Evolutionary conservation across 2,329 filamentous ascomycete species (phyloP), one percentile per base, ranked within the genome.

Genomic region (Elsinoe batatas): DNA sequence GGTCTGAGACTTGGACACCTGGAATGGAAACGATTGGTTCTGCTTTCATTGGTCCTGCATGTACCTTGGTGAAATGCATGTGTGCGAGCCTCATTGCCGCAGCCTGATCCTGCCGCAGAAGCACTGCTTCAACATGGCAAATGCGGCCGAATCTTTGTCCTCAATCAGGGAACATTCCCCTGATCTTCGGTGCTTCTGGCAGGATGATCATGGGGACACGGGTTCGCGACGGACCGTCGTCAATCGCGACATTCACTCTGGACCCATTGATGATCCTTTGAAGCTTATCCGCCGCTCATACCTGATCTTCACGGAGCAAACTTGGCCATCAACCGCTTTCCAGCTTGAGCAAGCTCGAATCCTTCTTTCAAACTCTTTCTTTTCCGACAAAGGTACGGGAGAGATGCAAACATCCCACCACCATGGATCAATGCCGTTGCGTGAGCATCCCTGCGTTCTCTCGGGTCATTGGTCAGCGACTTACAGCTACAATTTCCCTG

Each of bases 201-300:
- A 44, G 17, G 12, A 44, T 12, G 26, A 30, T 22, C 40, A 26
- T 20, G 15, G 18, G 12, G 15, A 13, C 38, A 38, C 30, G 47
- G 47, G 20, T 8, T 12, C 47, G 47, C 47, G 35, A 51, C 47
- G 47, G 47, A 51, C 47, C 47, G 47, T 18, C 35, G 33, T 26
- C 47, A 51, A 51, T 51, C 47, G 32, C 47, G 47, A 51, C 47
- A 51, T 51, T 17, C n/a, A 51, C 32, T 26, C 13, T 51, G 47
- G 26, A 26, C 47, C 47, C 33, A 38, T 51, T 37, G 32, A 51
- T 17, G 47, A 51, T 51, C 32, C 30, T 51, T 26, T 26, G 18
- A 33, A 38, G 47, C 47, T 51, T 51, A 38, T 51, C 47, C 32
- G 17, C 12, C 17, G 10, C 26, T 13, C 44, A 35, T 30, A 18